Conservation (phyloP, 2,329 filamentous ascomycete species). For the Epichloe gansuensis region DNA sequence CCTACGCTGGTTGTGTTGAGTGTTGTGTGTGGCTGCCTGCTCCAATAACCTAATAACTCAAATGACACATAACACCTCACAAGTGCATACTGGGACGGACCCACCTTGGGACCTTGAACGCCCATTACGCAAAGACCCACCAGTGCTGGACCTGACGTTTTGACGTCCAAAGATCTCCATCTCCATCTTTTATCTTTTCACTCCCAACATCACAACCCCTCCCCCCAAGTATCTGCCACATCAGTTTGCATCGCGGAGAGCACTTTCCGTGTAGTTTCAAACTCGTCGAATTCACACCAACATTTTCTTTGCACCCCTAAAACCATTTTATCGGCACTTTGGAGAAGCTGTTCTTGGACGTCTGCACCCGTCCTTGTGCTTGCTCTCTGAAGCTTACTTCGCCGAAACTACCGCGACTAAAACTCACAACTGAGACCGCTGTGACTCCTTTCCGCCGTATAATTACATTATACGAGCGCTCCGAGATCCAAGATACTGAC, state of each 20-base stretch:
- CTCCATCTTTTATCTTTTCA: slow-evolving; percentile 16
- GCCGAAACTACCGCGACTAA: not conserved
- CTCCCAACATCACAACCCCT: slow-evolving; percentile 14
- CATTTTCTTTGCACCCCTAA: not conserved
- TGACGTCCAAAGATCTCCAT: slow-evolving; percentile 14
- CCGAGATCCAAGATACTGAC: not conserved
- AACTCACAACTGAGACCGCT: slow-evolving; percentile 3
- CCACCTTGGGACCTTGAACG: slow-evolving; percentile 1
- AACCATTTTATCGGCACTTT: slow-evolving; percentile 2
- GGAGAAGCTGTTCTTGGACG: slow-evolving; percentile 23
- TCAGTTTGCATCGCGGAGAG: slow-evolving; percentile 3
- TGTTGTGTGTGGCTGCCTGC: no score
- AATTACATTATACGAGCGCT: not conserved
- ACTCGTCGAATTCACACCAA: no score
- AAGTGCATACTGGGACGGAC: not conserved
- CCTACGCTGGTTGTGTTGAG: no score
- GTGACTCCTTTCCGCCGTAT: not conserved
- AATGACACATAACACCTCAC: not conserved
- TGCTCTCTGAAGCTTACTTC: slow-evolving; percentile 8
- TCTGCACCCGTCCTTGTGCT: slow-evolving; percentile 29
- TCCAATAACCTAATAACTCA: no score
- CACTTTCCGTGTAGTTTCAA: not conserved
- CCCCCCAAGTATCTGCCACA: slow-evolving; percentile 7
- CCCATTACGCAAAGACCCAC: slow-evolving; percentile 30
- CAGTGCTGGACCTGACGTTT: slow-evolving; percentile 25